A percentile compares a stretch with the other conserved stretches of the same genome.
Evolutionary conservation across 139 green algal genomes (phyloP).

Genomic region (Chlamydomonas applanata): DNA sequence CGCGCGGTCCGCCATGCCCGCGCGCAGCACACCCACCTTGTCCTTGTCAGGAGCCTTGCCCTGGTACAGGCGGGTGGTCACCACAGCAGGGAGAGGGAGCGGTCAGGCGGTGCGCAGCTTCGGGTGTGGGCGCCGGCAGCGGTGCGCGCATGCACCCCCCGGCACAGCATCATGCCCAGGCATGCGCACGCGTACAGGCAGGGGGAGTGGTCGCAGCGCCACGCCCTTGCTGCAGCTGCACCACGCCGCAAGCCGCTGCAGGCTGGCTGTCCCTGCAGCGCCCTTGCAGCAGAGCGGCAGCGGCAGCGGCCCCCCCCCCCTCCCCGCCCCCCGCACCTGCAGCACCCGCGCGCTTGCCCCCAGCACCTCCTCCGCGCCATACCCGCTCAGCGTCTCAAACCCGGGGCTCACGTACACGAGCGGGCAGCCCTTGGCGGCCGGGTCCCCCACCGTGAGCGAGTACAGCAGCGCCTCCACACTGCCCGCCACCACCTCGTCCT

Average conservation of each 20-base stretch:
- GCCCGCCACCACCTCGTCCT: constrained; percentile 12
- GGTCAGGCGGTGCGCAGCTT: too few relatives aligned
- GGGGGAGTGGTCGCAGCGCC: too few relatives aligned
- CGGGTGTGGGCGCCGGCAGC: not conserved
- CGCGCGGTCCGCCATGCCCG: not conserved
- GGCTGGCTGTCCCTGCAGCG: too few relatives aligned
- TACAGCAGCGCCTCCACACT: constrained; percentile 18
- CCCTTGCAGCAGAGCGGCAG: too few relatives aligned
- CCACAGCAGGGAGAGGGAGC: too few relatives aligned
- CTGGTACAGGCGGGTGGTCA: too few relatives aligned
- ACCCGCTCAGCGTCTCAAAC: constrained; percentile 32
- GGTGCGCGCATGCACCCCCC: not conserved
- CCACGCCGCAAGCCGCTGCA: too few relatives aligned
- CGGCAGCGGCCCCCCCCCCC: too few relatives aligned
- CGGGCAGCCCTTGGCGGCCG: constrained; percentile 26
- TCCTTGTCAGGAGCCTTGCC: not conserved
- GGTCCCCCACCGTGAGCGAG: constrained; percentile 20
- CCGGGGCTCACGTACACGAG: constrained; percentile 40
- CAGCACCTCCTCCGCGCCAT: constrained; percentile 30
- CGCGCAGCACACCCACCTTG: not conserved
- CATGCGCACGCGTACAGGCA: not conserved
- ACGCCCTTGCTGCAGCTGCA: too few relatives aligned
- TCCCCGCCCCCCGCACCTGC: constrained; percentile 18
- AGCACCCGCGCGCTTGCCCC: constrained; percentile 32
- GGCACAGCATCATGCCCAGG: too few relatives aligned